phyloP scores from a whole-genome alignment of 345 rosid species.

The Salix purpurea region DNA sequence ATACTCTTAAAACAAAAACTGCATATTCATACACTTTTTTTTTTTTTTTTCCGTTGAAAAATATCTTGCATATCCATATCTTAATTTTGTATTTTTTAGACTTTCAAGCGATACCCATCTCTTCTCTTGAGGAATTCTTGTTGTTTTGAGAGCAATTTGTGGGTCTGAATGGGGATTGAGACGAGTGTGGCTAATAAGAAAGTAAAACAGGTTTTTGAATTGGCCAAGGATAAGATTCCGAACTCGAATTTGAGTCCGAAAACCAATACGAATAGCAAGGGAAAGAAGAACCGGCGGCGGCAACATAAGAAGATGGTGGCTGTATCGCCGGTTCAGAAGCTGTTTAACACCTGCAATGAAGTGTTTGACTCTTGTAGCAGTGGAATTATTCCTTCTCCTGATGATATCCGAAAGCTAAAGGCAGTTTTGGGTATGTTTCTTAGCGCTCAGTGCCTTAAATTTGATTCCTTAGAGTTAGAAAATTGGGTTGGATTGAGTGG shows the following conservation, averaged over 20 bases:
- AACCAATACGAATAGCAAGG: conserved; percentile 19
- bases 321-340: conserved; percentile 49
- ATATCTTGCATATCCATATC: not conserved
- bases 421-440: conserved; percentile 62
- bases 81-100: not conserved
- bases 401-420: conserved; percentile 52
- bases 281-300: conserved; percentile 39
- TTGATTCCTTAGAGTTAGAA: not conserved
- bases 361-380: conserved; percentile 49
- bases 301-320: conserved; percentile 14
- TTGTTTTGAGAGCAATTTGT: not conserved
- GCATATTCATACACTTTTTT: not conserved
- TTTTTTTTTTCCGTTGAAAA: conserved; percentile 4
- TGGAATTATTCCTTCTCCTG: conserved; percentile 59
- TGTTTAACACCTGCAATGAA: conserved; percentile 66
- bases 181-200: conserved; percentile 33
- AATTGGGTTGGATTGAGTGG: not conserved
- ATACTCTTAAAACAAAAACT: not conserved
- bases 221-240: conserved; percentile 27
- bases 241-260: conserved; percentile 5
- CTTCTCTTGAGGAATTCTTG: not conserved
- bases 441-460: not conserved
- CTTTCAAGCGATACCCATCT: not conserved
- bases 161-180: conserved; percentile 58
- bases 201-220: conserved; percentile 37